A percentile compares a stretch with the other conserved stretches of the same genome.
phyloP scores from a whole-genome alignment of 495 filamentous ascomycete species.

The Schizothecium vesticola region DNA sequence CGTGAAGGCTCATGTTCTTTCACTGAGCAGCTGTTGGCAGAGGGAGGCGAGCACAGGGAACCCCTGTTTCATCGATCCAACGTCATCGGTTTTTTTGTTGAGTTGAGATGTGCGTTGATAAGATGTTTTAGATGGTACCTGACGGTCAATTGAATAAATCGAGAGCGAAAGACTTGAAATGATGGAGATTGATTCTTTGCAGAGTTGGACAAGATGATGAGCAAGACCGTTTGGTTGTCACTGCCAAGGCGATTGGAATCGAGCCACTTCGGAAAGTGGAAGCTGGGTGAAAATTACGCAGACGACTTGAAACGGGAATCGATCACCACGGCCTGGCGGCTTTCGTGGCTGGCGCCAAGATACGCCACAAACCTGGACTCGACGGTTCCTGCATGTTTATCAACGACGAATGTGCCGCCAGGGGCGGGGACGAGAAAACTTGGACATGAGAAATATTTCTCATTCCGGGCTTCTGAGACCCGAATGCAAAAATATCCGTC shows the following conservation, averaged over 20 bases:
- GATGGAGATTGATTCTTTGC: neutral
- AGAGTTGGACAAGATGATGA: neutral
- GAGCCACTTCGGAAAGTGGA: neutral
- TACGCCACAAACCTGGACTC: neutral
- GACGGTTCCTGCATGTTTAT: slow-evolving; percentile 8
- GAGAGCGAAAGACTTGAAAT: neutral
- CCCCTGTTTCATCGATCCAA: neutral
- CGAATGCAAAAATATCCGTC: neutral
- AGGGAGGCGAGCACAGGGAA: neutral
- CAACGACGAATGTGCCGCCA: neutral
- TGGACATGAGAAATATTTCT: neutral
- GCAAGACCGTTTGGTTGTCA: neutral
- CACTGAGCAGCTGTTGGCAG: neutral
- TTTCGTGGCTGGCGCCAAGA: neutral
- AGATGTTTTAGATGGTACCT: neutral
- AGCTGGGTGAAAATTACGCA: neutral
- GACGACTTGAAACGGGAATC: neutral
- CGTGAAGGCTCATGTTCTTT: neutral
- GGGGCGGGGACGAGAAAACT: neutral
- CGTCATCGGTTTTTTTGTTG: neutral
- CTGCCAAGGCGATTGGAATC: neutral
- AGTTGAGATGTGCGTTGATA: neutral
- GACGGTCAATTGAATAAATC: neutral
- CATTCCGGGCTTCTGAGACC: neutral
- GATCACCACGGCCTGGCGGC: neutral